These are phyloP conservation scores for Pseudozyma thailandica DNA, from an alignment of 1,284 basidiomycete genomes.

Conservation along the genomic window DNA sequence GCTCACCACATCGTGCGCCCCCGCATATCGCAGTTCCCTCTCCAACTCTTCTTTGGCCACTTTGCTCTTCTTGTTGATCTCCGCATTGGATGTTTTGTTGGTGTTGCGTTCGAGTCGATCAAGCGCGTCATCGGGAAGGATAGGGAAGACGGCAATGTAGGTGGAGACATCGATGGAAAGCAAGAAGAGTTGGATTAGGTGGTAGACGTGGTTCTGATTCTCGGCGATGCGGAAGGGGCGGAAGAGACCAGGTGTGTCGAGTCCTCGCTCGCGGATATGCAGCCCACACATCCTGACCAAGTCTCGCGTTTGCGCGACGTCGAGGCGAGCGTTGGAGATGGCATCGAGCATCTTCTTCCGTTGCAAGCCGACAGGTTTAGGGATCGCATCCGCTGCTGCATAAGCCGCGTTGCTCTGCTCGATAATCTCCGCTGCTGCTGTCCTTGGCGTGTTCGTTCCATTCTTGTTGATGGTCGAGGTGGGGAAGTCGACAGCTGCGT, in stretches of 20 bases:
- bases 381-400: conserved; percentile 17
- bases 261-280: conserved; percentile 49
- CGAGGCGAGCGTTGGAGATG: conserved; percentile 40
- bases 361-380: conserved; percentile 17
- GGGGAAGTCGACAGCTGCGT: neutral
- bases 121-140: conserved; percentile 34
- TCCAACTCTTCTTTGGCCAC: conserved; percentile 35
- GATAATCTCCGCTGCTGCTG: conserved; percentile 37
- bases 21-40: conserved; percentile 49
- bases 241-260: conserved; percentile 58
- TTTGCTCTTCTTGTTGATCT: conserved; percentile 3
- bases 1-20: conserved; percentile 49
- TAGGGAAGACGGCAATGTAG: conserved; percentile 47
- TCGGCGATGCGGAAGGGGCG: conserved; percentile 56
- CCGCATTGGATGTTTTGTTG: too few species aligned
- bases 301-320: conserved; percentile 23
- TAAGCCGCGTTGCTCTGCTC: conserved; percentile 36
- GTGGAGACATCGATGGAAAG: conserved; percentile 42
- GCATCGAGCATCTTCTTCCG: conserved; percentile 40
- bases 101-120: conserved; percentile 17
- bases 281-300: conserved; percentile 42
- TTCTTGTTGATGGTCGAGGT: neutral
- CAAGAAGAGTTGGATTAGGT: conserved; percentile 55
- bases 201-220: conserved; percentile 30
- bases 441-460: neutral